A percentile compares a stretch with the other conserved stretches of the same genome.
Conservation (phyloP, 2,329 filamentous ascomycete genomes). For the Fusarium subglutinans region DNA sequence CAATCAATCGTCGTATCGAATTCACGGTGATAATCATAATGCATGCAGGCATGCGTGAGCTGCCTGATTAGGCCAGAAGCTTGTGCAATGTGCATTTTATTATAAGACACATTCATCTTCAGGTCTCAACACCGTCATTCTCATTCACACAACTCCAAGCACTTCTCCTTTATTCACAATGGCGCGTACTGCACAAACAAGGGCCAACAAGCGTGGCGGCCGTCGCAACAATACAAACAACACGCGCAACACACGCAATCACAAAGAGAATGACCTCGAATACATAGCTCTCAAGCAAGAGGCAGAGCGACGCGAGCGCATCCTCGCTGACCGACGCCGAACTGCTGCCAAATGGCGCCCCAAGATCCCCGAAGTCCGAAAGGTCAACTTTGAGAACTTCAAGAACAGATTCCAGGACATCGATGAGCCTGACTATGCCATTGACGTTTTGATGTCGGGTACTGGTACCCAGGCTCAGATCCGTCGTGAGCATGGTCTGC, state of each 20-base stretch:
- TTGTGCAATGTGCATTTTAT: not conserved
- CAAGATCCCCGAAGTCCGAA: slow-evolving; percentile 53
- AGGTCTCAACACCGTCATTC: not conserved
- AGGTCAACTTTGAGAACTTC: slow-evolving; percentile 55
- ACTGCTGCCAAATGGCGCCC: slow-evolving; percentile 51
- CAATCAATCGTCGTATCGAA: not conserved
- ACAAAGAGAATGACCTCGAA: slow-evolving; percentile 43
- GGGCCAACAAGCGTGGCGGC: slow-evolving; percentile 9
- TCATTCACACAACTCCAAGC: not conserved
- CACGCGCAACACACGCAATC: slow-evolving; percentile 7
- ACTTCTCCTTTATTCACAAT: slow-evolving; percentile 7
- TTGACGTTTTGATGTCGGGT: slow-evolving; percentile 52
- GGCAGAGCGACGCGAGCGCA: slow-evolving; percentile 49
- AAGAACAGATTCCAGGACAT: slow-evolving; percentile 53
- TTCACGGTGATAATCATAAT: not conserved
- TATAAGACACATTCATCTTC: not conserved
- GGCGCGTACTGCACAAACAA: slow-evolving; percentile 24
- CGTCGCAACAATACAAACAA: slow-evolving; percentile 4
- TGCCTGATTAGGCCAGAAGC: not conserved
- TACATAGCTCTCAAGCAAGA: slow-evolving; percentile 47
- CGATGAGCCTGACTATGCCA: slow-evolving; percentile 49
- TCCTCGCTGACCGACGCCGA: slow-evolving; percentile 49
- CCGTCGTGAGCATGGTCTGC: slow-evolving; percentile 49
- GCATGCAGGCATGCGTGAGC: not conserved
- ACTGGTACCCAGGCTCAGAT: slow-evolving; percentile 50